Base-by-base conservation (phyloP, 768 basidiomycete genomes). In the Serendipita sp. region DNA sequence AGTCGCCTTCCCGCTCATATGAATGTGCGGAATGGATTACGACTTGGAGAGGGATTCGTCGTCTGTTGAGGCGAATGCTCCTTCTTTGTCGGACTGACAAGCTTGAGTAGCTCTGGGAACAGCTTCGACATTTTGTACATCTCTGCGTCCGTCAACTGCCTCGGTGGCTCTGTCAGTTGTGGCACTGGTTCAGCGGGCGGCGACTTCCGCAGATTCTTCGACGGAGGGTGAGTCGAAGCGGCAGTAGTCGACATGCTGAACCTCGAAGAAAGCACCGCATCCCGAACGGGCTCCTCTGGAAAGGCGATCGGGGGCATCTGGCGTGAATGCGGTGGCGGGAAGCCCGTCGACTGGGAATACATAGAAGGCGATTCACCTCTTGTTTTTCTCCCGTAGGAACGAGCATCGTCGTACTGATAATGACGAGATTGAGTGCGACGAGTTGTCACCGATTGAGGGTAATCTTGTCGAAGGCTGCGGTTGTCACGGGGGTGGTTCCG, bases 241-340 rank as follows among this genome's bases (percentile, higher is more conserved):
- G 53, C 53, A 31, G 53, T 58, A 11, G 53, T 58, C 53, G 53
- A 58, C 53, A 58, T 58, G 53, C 53, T 58, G 53, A 58, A 58
- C n/a, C 53, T 22, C 22, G 53, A 58, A 33, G 53, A 58, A 11
- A 58, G 53, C 17, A 58, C 53, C 24, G 53, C 53, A 33, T 58
- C 53, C 9, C 53, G 20, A 22, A 31, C 24, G 9, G 53, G 53
- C 26, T 22, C 1, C n/a, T 48, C 20, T 38, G 38, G 38, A 24
- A 58, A 58, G 20, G 33, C 4, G 31, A 30, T 58, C 24, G 53
- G 53, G 9, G 53, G 53, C 4, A 58, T 5, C 3, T 20, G n/a
- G 26, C 45, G 45, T n/a, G n/a, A 20, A 2, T 48, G 45, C n/a
- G 26, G 7, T 58, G 26, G 53, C 11, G 53, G 53, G 9, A 11